Evolutionary conservation across 495 filamentous ascomycete genomes (phyloP).

Genomic region (Aspergillus homomorphus): DNA sequence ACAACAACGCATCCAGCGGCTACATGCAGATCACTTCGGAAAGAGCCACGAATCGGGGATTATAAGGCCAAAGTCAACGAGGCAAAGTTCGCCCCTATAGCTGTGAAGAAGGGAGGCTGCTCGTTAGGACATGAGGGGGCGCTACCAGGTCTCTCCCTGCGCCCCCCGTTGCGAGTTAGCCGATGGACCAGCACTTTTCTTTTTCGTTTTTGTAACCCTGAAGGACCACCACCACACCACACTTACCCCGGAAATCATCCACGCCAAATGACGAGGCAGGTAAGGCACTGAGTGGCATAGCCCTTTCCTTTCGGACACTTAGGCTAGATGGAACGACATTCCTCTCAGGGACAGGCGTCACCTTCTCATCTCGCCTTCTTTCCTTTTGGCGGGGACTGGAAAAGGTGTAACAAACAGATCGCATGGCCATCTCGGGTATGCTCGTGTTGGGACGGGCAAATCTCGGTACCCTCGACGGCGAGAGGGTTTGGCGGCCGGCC

Average conservation of each 20-base stretch:
- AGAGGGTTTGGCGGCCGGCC: conserved; percentile 13
- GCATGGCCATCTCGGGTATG: conserved; percentile 23
- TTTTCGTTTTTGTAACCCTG: neutral
- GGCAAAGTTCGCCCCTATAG: neutral
- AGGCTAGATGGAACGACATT: neutral
- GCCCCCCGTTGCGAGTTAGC: neutral
- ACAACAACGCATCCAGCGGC: conserved; percentile 28
- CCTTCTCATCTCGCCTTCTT: neutral
- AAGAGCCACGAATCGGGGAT: conserved; percentile 24
- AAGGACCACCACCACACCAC: neutral
- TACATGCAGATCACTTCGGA: conserved; percentile 22
- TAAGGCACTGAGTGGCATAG: too few species aligned
- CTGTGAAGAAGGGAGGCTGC: neutral
- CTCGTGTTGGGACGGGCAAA: conserved; percentile 18
- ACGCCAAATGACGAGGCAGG: too few species aligned
- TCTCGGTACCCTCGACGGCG: conserved; percentile 13
- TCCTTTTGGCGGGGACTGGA: conserved; percentile 10
- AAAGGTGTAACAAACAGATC: conserved; percentile 19
- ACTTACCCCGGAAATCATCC: neutral
- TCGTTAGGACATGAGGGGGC: neutral
- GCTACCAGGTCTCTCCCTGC: neutral
- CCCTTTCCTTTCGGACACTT: neutral
- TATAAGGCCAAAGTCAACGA: conserved; percentile 13
- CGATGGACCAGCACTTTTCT: neutral
- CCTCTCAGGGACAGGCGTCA: neutral